phyloP scores from a whole-genome alignment of 2,329 filamentous ascomycete genomes.

The Phaeosphaeria sp. region DNA sequence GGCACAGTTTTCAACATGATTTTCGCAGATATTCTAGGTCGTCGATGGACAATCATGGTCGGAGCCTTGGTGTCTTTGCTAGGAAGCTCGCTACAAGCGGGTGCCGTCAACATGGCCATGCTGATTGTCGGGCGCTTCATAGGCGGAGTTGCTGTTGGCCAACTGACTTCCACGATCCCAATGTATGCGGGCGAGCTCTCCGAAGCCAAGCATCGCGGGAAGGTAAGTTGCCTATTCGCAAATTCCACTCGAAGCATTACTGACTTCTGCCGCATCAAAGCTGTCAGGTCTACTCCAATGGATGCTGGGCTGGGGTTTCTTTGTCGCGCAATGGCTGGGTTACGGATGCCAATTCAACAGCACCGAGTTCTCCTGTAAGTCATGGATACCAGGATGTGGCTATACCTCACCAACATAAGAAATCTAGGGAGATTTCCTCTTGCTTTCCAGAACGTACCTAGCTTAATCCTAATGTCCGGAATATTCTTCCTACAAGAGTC shows the following conservation, averaged over 20 bases:
- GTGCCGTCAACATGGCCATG: constrained; percentile 50
- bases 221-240: constrained; percentile 38
- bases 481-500: constrained; percentile 65
- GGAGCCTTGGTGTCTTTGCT: constrained; percentile 43
- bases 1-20: constrained; percentile 24
- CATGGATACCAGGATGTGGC: not conserved
- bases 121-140: constrained; percentile 59
- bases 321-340: constrained; percentile 49
- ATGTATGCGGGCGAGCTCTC: constrained; percentile 41
- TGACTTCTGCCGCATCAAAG: not conserved
- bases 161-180: constrained; percentile 25
- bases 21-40: constrained; percentile 20
- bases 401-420: constrained; percentile 10
- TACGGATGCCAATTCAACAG: constrained; percentile 43
- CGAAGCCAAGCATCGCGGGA: constrained; percentile 47
- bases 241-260: not conserved
- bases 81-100: constrained; percentile 47
- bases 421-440: constrained; percentile 47
- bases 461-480: constrained; percentile 51
- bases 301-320: constrained; percentile 49
- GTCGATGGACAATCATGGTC: constrained; percentile 40
- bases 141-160: constrained; percentile 58
- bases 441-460: constrained; percentile 53
- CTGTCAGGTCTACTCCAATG: constrained; percentile 65
- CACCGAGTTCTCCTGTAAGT: constrained; percentile 29